Evolutionary conservation across 108 stramenopile species (phyloP).

Genomic region (Skeletonema menzelii): DNA sequence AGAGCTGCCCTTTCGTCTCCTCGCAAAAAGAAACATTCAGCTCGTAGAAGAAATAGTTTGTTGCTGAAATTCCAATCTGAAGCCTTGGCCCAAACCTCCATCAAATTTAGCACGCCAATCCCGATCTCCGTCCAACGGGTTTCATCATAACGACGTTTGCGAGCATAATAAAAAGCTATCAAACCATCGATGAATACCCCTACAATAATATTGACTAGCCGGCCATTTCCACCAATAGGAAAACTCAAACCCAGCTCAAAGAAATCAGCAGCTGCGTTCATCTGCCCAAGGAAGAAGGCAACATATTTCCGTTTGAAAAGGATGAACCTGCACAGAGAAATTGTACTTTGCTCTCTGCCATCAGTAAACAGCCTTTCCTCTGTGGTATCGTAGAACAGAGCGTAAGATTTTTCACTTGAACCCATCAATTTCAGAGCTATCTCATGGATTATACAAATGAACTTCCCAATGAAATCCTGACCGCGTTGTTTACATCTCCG

Average conservation of each 20-base stretch:
- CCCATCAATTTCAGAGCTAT: background rate
- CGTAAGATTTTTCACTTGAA: background rate
- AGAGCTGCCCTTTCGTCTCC: conserved; percentile 35
- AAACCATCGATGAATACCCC: conserved; percentile 43
- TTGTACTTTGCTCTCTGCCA: background rate
- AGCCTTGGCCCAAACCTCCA: conserved; percentile 37
- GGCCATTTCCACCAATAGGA: conserved; percentile 5
- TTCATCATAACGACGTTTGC: conserved; percentile 7
- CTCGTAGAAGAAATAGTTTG: conserved; percentile 43
- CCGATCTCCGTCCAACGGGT: conserved; percentile 6
- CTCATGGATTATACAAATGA: background rate
- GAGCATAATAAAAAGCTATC: conserved; percentile 22
- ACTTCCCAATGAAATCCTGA: background rate
- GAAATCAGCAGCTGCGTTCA: conserved; percentile 10
- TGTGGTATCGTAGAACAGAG: background rate
- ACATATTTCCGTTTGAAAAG: conserved; percentile 8
- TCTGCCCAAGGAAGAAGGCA: conserved; percentile 10
- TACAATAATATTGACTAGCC: conserved; percentile 23
- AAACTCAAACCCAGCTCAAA: conserved; percentile 4
- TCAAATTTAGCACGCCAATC: conserved; percentile 9
- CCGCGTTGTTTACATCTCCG: background rate
- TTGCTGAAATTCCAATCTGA: conserved; percentile 47
- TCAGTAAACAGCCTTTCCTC: conserved; percentile 10
- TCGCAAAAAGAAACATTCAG: conserved; percentile 28
- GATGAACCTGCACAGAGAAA: background rate